Evolutionary conservation across 352 stramenopile genomes (phyloP).

Genomic region (Pythium sp.): DNA sequence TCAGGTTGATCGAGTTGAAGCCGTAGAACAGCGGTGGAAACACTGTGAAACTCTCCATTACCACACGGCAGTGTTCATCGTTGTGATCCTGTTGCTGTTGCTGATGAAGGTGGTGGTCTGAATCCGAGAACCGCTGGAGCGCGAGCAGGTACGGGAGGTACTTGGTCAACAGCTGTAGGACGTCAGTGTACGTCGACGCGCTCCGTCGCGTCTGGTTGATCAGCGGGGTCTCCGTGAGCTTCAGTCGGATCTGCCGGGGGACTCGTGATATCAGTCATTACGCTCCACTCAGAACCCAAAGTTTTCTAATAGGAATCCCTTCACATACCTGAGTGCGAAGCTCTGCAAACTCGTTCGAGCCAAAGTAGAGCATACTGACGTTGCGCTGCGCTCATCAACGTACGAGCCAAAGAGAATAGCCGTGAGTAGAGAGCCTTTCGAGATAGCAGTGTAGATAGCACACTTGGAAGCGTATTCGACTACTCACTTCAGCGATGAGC

Average conservation of each 20-base stretch:
- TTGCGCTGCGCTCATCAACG: conserved; percentile 19
- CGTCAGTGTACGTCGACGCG: conserved; percentile 19
- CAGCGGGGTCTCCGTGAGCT: conserved; percentile 42
- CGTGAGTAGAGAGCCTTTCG: background rate
- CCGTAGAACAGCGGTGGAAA: conserved; percentile 54
- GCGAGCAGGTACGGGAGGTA: conserved; percentile 45
- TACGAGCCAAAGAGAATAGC: background rate
- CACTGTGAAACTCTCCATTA: background rate
- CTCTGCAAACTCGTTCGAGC: conserved; percentile 30
- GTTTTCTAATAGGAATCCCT: too few relatives aligned
- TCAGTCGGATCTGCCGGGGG: conserved; percentile 36
- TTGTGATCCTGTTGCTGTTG: background rate
- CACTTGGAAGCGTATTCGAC: too few relatives aligned
- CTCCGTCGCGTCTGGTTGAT: conserved; percentile 25
- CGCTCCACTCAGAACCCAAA: background rate
- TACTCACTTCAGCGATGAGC: conserved; percentile 25
- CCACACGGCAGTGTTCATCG: background rate
- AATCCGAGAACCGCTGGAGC: conserved; percentile 28
- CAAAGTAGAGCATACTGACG: conserved; percentile 36
- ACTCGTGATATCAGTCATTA: too few relatives aligned
- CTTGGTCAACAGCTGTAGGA: conserved; percentile 35
- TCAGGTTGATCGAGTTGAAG: conserved; percentile 31
- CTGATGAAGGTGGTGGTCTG: background rate
- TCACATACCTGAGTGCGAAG: conserved; percentile 35
- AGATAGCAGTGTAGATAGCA: too few relatives aligned